Evolutionary conservation across 352 stramenopile genomes (phyloP), one percentile per base, ranked within the genome.

Genomic region (Pythium phragmiticola): DNA sequence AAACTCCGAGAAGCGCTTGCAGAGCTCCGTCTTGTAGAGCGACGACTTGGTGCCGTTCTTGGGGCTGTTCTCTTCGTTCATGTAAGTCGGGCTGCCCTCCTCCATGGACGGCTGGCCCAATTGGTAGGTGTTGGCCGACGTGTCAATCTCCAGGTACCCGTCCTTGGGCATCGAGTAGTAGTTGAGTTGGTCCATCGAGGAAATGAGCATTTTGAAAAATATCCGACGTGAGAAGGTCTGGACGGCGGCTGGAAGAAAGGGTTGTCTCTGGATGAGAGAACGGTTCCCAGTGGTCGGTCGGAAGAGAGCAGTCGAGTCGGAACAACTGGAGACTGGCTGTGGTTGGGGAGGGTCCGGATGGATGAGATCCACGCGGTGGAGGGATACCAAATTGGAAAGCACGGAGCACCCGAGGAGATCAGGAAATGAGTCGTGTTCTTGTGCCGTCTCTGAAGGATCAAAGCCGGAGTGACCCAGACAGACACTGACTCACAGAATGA

Each of bases 21-120:
- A 95, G 7, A 95, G 73, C 69, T 95, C 87, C 46, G 87, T 95
- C 69, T 95, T 93, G 75, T 93, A 95, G 9, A 93, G 74, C 61
- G 87, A 91, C 53, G 80, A 90, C 70, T 93, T 93, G 57, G 84
- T 91, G 47, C 78, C 82, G 61, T 90, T 93, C 76, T 92, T 90
- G 43, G 82, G 81, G 33, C 78, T 90, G 74, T 90, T 90, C 62
- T 92, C 82, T 61, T 92, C 83, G 67, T 87, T 90, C 63, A 89
- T 63, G 69, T 88, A 89, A 19, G 50, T 91, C 68, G 49, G 69
- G 57, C 11, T 76, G 70, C 60, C 59, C 28, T 68, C 65, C 13
- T 72, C 59, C 26, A 61, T 41, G 21, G 63, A 57, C 50, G 43
- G 47, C 63, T 61, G 63, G 63, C 57, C 55, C 23, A 65, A 39